Percentiles rank a stretch among this genome's conserved stretches.
phyloP scores from a whole-genome alignment of 2,329 filamentous ascomycete species.

The Rhinocladiella mackenziei region DNA sequence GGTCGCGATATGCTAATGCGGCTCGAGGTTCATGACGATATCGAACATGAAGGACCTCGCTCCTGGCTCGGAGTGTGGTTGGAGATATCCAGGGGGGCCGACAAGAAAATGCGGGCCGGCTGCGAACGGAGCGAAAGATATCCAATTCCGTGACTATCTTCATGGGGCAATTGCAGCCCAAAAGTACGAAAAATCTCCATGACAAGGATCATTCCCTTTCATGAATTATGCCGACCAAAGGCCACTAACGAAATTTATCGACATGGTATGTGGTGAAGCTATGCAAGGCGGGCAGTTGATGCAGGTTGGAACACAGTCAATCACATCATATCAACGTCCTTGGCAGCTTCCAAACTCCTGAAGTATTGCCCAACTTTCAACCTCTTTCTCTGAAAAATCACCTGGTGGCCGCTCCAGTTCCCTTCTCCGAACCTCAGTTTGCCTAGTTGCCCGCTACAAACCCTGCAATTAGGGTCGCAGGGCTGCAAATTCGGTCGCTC shows the following conservation, averaged over 20 bases:
- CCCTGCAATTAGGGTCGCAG: background rate
- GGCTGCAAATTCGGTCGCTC: background rate
- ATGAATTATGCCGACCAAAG: background rate
- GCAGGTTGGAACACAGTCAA: background rate
- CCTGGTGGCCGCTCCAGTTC: background rate
- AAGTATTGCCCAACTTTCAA: background rate
- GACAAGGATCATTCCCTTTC: no score
- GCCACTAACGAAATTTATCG: constrained; percentile 2
- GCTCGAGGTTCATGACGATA: no score
- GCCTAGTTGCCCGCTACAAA: background rate
- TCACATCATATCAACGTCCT: constrained; percentile 1
- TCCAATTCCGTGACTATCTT: no score
- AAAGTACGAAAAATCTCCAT: no score
- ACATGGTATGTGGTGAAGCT: background rate
- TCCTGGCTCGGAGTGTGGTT: no score
- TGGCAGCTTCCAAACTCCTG: background rate
- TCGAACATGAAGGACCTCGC: no score
- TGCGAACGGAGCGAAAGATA: no score
- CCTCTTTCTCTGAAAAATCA: background rate
- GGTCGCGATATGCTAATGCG: no score
- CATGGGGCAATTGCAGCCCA: no score
- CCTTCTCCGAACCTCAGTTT: constrained; percentile 1
- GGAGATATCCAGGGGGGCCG: no score
- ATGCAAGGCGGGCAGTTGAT: background rate
- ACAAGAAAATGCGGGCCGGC: no score